Evolutionary conservation across 2,329 filamentous ascomycete genomes (phyloP).

Genomic region (Periconia macrospinosa): DNA sequence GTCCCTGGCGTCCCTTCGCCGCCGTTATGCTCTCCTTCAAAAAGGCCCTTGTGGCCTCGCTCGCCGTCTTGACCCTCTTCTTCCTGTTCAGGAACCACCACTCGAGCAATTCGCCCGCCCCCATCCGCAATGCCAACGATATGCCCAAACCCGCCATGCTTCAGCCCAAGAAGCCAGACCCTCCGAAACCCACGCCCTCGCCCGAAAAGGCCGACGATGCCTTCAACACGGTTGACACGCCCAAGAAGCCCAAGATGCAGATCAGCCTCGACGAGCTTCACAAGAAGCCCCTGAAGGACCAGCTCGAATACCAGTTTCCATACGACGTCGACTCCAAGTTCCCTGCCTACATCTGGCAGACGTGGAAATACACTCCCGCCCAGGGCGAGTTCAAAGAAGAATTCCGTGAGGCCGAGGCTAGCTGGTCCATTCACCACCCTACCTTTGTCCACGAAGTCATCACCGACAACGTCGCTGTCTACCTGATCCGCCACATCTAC

Average conservation of each 20-base stretch:
- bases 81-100: conserved; percentile 69
- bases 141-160: conserved; percentile 39
- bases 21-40: conserved; percentile 75
- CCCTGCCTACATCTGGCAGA: conserved; percentile 98
- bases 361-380: conserved; percentile 86
- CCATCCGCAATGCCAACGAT: conserved; percentile 37
- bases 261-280: conserved; percentile 70
- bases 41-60: conserved; percentile 72
- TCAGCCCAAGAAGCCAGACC: conserved; percentile 25
- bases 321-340: conserved; percentile 89
- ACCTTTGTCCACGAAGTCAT: conserved; percentile 96
- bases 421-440: conserved; percentile 85
- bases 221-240: conserved; percentile 32
- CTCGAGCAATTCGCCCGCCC: conserved; percentile 27
- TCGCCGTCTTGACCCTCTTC: conserved; percentile 68
- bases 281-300: conserved; percentile 72
- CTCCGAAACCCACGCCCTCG: conserved; percentile 15
- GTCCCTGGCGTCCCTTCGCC: conserved; percentile 4
- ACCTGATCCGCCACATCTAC: conserved; percentile 84
- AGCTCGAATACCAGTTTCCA: conserved; percentile 89
- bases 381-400: conserved; percentile 72
- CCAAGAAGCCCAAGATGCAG: conserved; percentile 55
- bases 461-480: conserved; percentile 81
- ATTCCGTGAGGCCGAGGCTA: conserved; percentile 82
- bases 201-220: conserved; percentile 21